Evolutionary conservation across 345 rosid genomes (phyloP).

Genomic region (Sisymbrium irio): DNA sequence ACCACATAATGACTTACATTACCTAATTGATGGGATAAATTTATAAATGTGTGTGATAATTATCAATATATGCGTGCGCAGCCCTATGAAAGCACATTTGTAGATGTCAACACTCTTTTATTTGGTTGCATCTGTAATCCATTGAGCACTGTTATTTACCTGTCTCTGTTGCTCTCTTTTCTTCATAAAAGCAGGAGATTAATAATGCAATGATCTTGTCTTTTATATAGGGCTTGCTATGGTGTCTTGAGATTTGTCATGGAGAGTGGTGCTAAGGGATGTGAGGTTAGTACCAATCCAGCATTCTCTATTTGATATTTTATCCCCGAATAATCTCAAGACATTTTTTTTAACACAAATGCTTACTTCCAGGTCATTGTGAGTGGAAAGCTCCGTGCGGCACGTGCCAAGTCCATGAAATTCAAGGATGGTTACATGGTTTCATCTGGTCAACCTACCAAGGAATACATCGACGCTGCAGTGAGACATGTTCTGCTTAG

Average conservation of each 20-base stretch:
- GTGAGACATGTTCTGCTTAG: conserved; percentile 69
- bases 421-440: conserved; percentile 90
- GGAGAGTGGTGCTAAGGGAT: conserved; percentile 87
- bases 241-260: conserved; percentile 77
- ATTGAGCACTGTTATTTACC: not conserved
- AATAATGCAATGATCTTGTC: not conserved
- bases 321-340: not conserved
- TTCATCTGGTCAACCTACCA: conserved; percentile 79
- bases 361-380: conserved; percentile 46
- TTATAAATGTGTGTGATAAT: too few relatives aligned
- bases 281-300: conserved; percentile 40
- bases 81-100: too few relatives aligned
- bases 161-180: not conserved
- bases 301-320: not conserved
- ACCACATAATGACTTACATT: not conserved
- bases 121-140: not conserved
- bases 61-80: too few relatives aligned
- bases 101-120: too few relatives aligned
- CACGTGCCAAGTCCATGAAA: conserved; percentile 80
- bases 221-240: conserved; percentile 65
- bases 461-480: conserved; percentile 74
- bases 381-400: conserved; percentile 70
- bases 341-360: conserved; percentile 25
- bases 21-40: not conserved
- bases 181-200: not conserved